Conservation (phyloP, 345 rosid genomes). For the Salix suchowensis region DNA sequence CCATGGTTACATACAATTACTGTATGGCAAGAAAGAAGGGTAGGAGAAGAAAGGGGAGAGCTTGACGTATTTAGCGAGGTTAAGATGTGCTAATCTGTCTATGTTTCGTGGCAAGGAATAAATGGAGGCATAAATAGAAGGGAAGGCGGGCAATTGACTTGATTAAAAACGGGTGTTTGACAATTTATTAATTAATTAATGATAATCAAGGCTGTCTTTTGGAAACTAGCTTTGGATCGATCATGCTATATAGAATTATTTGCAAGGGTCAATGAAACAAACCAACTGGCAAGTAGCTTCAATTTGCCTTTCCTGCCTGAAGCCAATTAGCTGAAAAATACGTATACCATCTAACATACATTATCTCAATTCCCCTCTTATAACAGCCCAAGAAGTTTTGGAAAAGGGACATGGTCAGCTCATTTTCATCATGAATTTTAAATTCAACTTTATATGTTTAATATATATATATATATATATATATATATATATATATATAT, state of each 20-base stretch:
- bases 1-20: background rate
- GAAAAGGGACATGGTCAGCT: background rate
- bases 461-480: no score
- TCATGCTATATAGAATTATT: background rate
- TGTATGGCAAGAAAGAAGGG: background rate
- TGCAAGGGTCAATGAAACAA: conserved; percentile 1
- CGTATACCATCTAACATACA: background rate
- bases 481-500: no score
- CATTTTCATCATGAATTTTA: background rate
- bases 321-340: background rate
- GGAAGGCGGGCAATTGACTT: background rate
- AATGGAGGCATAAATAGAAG: background rate
- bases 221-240: background rate
- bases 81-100: background rate
- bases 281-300: background rate
- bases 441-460: no score
- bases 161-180: background rate
- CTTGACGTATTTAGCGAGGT: background rate
- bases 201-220: background rate
- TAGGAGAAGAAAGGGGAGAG: background rate
- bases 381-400: background rate
- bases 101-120: background rate
- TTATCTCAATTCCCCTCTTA: background rate
- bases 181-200: background rate
- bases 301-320: background rate